Percentiles rank a stretch among this genome's conserved stretches.
Conservation (phyloP, 169 alveolate genomes). For the Cryptosporidium ubiquitum region DNA sequence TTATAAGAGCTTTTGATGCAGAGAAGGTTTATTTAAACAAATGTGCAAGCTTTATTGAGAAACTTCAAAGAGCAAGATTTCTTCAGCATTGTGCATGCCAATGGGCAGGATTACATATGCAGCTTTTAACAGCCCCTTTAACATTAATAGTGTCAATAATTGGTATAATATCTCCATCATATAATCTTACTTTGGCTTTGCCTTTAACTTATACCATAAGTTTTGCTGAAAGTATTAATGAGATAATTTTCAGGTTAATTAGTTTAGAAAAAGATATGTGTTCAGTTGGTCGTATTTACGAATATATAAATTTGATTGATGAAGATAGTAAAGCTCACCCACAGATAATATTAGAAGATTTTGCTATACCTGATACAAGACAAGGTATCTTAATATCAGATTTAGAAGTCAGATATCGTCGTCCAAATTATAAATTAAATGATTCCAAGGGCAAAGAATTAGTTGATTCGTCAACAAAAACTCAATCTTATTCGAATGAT, state of each 20-base stretch:
- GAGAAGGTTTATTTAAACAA: conserved; percentile 23
- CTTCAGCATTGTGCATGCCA: conserved; percentile 69
- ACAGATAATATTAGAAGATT: conserved; percentile 31
- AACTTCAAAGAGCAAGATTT: conserved; percentile 54
- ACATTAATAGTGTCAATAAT: conserved; percentile 44
- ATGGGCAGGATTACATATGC: conserved; percentile 78
- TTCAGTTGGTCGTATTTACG: conserved; percentile 59
- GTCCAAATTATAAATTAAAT: conserved; percentile 32
- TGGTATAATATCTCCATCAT: conserved; percentile 27
- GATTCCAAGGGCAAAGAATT: not conserved
- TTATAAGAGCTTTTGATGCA: conserved; percentile 72
- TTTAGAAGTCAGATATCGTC: conserved; percentile 63
- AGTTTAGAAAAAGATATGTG: conserved; percentile 80
- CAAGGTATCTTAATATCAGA: conserved; percentile 44
- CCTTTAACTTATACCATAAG: conserved; percentile 57
- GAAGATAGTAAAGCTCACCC: conserved; percentile 31
- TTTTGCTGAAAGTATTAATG: conserved; percentile 61
- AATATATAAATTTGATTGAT: conserved; percentile 17
- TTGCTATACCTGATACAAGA: conserved; percentile 52
- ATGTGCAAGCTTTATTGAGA: conserved; percentile 59
- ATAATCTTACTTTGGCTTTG: not conserved
- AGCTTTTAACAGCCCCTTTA: conserved; percentile 77
- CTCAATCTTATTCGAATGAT: not conserved
- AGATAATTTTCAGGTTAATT: conserved; percentile 49
- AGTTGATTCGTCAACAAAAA: not conserved